Evolutionary conservation across 2,329 filamentous ascomycete genomes (phyloP), one percentile per base, ranked within the genome.

Genomic region (Phoma sp.): DNA sequence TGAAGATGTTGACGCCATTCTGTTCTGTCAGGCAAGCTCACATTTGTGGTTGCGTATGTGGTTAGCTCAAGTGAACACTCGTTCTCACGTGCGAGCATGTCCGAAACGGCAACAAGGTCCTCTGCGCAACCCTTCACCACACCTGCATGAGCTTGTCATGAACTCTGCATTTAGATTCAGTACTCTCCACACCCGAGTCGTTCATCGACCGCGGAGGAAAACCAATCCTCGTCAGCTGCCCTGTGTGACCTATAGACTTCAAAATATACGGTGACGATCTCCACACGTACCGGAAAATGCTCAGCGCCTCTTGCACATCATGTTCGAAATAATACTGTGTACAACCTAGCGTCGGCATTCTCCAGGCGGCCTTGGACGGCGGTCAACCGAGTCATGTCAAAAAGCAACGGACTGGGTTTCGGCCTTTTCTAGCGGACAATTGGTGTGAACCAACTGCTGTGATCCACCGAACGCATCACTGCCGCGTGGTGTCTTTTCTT

Each of bases 391-490:
- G 51, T 54, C 51, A 54, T 54, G 45, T 42, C 17, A 37, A 20
- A 49, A 28, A 26, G 15, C 46, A 40, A 49, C 51, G 39, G 51
- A 45, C 45, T 54, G 45, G 20, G 17, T 20, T 46, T 49, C 51
- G 45, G 45, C 37, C 39, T 43, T 26, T 39, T 53, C n/a, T 56
- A 51, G 53, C 53, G 40, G 47, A 17, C 20, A 37, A 37, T 56
- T 47, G 40, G 42, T 47, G 11, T 32, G 47, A 56, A 47, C 42
- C 36, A 29, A 26, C 30, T 42, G 28, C 29, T 42, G 15, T 26
- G 34, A 50, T 47, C 53, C 40, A 50, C 53, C 53, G 47, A 56
- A 56, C 53, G 30, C 53, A 56, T 51, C 53, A 56, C 51, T 37
- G 46, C 47, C 42, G 46, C 47, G 53, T 56, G 42, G 36, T 56